Conservation (phyloP, 306 rosid species). For the Urtica urens region DNA sequence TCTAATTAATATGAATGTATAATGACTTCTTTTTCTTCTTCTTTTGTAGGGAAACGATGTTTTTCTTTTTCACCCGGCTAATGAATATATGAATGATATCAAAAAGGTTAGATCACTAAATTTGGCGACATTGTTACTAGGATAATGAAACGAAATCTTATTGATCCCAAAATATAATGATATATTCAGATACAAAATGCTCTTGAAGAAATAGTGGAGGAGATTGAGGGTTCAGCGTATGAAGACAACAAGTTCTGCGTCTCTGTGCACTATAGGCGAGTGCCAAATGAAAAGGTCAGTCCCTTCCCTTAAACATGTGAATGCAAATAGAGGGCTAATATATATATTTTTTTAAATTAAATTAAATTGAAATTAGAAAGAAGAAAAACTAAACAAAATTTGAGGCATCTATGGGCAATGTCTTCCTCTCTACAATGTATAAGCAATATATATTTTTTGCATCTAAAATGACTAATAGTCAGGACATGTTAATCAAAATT, state of each 20-base stretch:
- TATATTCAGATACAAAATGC: slow-evolving; percentile 25
- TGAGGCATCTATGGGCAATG: too few relatives aligned
- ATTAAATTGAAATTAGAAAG: neutral
- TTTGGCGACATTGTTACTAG: neutral
- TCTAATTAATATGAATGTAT: too few relatives aligned
- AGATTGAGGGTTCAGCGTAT: slow-evolving; percentile 25
- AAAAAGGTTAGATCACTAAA: slow-evolving; percentile 30
- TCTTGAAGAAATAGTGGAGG: slow-evolving; percentile 16
- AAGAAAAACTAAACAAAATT: neutral
- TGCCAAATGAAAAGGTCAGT: slow-evolving; percentile 40
- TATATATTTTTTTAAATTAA: too few relatives aligned
- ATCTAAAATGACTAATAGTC: neutral
- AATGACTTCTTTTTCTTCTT: too few relatives aligned
- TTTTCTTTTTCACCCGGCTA: slow-evolving; percentile 39
- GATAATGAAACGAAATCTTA: neutral
- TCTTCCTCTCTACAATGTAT: too few relatives aligned
- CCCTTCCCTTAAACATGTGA: neutral
- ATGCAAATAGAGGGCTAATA: too few relatives aligned
- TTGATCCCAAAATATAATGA: neutral
- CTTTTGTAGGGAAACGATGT: slow-evolving; percentile 37
- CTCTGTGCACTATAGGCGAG: slow-evolving; percentile 38
- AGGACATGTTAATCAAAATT: neutral
- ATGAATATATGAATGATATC: slow-evolving; percentile 29
- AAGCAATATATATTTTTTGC: neutral
- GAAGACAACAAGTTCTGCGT: slow-evolving; percentile 46